These are phyloP conservation scores for Paspalum vaginatum DNA, from an alignment of 176 grass and related monocot genomes.

Conservation along the genomic window DNA sequence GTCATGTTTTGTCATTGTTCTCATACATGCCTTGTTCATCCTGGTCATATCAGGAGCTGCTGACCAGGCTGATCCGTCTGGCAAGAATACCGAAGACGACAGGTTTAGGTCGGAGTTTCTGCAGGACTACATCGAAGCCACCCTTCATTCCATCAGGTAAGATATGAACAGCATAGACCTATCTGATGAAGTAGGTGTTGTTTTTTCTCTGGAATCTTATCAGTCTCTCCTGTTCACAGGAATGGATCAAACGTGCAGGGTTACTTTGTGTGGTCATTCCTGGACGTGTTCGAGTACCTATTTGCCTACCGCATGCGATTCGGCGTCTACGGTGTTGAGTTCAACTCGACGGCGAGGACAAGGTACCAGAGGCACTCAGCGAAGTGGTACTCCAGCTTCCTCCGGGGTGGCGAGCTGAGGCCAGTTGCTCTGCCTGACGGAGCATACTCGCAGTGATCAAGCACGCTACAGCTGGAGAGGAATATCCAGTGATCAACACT, in stretches of 20 bases:
- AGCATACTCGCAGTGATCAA: constrained; percentile 44
- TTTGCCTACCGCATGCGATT: constrained; percentile 54
- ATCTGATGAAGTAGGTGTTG: neutral
- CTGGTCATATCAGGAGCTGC: constrained; percentile 39
- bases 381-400: constrained; percentile 73
- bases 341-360: constrained; percentile 51
- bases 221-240: constrained; percentile 39
- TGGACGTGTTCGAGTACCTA: constrained; percentile 77
- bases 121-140: constrained; percentile 64
- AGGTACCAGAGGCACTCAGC: constrained; percentile 67
- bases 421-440: constrained; percentile 35
- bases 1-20: neutral
- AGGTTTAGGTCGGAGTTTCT: constrained; percentile 50
- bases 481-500: neutral
- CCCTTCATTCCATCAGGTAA: constrained; percentile 56
- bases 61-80: neutral
- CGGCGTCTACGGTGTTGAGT: constrained; percentile 69
- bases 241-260: constrained; percentile 78
- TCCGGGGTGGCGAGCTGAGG: constrained; percentile 48
- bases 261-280: constrained; percentile 92
- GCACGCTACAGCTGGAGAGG: neutral
- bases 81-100: constrained; percentile 28
- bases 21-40: neutral
- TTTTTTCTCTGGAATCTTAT: neutral
- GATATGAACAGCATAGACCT: neutral